phyloP scores from a whole-genome alignment of 2,329 filamentous ascomycete genomes.

The Trichoderma sp. region DNA sequence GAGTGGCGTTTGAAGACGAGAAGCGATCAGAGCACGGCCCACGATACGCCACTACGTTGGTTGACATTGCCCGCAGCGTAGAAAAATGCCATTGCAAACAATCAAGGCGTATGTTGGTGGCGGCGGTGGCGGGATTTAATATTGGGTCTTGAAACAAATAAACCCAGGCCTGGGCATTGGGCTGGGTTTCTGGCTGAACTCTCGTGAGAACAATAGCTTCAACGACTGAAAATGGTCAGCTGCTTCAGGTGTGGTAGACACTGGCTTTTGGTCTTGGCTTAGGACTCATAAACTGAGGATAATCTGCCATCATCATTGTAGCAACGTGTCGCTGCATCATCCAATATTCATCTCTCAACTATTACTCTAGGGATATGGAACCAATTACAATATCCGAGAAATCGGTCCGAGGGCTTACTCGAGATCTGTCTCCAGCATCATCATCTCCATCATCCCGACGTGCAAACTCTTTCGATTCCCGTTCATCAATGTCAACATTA shows the following conservation, averaged over 20 bases:
- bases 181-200: not conserved
- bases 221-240: not conserved
- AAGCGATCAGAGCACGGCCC: conserved; percentile 29
- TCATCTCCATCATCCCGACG: conserved; percentile 10
- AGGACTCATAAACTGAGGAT: not conserved
- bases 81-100: not conserved
- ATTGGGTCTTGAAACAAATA: not conserved
- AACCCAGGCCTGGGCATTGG: not conserved
- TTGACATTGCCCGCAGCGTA: not conserved
- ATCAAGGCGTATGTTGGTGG: conserved; percentile 9
- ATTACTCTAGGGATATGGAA: not conserved
- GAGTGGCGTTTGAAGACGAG: not conserved
- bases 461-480: conserved; percentile 2
- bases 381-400: not conserved
- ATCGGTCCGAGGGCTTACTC: not conserved
- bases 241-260: not conserved
- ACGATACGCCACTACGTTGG: conserved; percentile 19
- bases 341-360: not conserved
- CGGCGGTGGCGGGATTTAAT: conserved; percentile 3
- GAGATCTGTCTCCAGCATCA: conserved; percentile 17
- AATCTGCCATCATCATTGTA: not conserved
- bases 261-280: not conserved
- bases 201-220: conserved; percentile 8
- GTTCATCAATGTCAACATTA: conserved; percentile 8
- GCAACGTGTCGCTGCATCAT: not conserved